Conservation (phyloP, 2,329 filamentous ascomycete genomes). For the Bipolaris gigantea region DNA sequence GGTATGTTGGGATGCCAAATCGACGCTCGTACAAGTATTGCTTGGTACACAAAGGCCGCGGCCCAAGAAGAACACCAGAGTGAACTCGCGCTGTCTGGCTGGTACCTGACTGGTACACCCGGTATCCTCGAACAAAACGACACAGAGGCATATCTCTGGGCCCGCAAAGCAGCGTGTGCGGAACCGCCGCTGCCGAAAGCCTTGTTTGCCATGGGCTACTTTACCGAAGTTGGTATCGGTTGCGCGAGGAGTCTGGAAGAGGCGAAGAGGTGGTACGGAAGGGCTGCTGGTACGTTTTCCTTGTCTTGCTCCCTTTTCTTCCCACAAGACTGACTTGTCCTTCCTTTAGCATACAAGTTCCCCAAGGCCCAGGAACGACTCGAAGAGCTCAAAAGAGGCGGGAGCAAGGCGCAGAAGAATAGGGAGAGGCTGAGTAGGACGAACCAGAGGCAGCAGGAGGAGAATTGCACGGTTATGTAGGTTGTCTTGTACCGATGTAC, state of each 20-base stretch:
- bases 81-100: conserved; percentile 63
- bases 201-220: conserved; percentile 98
- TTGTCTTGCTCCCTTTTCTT: too few species aligned
- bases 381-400: conserved; percentile 84
- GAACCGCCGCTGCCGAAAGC: conserved; percentile 79
- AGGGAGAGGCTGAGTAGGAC: conserved; percentile 80
- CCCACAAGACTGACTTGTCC: conserved; percentile 15
- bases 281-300: conserved; percentile 80
- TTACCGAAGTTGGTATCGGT: conserved; percentile 93
- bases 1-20: conserved; percentile 80
- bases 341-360: conserved; percentile 78
- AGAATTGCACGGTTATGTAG: conserved; percentile 84
- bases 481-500: neutral
- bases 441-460: conserved; percentile 82
- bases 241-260: conserved; percentile 85
- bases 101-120: conserved; percentile 91
- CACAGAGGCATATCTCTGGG: conserved; percentile 96
- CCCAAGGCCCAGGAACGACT: conserved; percentile 89
- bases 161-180: conserved; percentile 84
- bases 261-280: conserved; percentile 97
- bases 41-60: conserved; percentile 91
- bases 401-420: conserved; percentile 71
- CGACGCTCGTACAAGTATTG: conserved; percentile 81
- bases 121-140: conserved; percentile 89
- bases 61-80: conserved; percentile 92